Evolutionary conservation across 2,329 filamentous ascomycete genomes (phyloP).

Genomic region (Xylariaceae sp.): DNA sequence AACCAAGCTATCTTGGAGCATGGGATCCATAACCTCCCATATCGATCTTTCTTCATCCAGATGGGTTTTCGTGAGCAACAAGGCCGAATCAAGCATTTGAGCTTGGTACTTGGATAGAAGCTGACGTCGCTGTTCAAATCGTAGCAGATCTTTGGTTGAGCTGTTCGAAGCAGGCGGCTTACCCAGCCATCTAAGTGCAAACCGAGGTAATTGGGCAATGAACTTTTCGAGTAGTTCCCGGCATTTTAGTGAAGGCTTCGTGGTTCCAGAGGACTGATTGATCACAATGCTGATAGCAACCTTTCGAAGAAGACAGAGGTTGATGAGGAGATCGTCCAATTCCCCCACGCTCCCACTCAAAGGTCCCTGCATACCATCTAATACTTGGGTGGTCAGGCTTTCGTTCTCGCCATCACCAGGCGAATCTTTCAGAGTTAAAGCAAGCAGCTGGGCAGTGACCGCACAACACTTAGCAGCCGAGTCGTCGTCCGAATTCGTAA

Average conservation of each 20-base stretch:
- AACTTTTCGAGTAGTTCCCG: slow-evolving; percentile 47
- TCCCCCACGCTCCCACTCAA: slow-evolving; percentile 55
- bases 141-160: slow-evolving; percentile 51
- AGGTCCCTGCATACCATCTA: slow-evolving; percentile 51
- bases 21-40: slow-evolving; percentile 53
- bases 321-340: slow-evolving; percentile 55
- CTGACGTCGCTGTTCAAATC: slow-evolving; percentile 56
- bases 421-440: slow-evolving; percentile 46
- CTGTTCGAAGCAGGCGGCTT: slow-evolving; percentile 47
- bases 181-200: slow-evolving; percentile 57
- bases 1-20: slow-evolving; percentile 50
- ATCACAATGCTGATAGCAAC: slow-evolving; percentile 46
- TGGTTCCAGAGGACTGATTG: slow-evolving; percentile 13
- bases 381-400: slow-evolving; percentile 41
- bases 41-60: slow-evolving; percentile 42
- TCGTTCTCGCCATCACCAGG: slow-evolving; percentile 39
- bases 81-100: slow-evolving; percentile 54
- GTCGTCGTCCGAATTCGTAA: slow-evolving; percentile 37
- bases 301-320: slow-evolving; percentile 50
- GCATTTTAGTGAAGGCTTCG: slow-evolving; percentile 11
- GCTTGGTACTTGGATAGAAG: slow-evolving; percentile 47
- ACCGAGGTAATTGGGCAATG: slow-evolving; percentile 53
- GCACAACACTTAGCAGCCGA: slow-evolving; percentile 48
- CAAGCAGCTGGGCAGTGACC: slow-evolving; percentile 49
- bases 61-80: slow-evolving; percentile 50